These are phyloP conservation scores for Breviolum minutum DNA, from an alignment of 73 alveolate genomes.

Conservation along the genomic window DNA sequence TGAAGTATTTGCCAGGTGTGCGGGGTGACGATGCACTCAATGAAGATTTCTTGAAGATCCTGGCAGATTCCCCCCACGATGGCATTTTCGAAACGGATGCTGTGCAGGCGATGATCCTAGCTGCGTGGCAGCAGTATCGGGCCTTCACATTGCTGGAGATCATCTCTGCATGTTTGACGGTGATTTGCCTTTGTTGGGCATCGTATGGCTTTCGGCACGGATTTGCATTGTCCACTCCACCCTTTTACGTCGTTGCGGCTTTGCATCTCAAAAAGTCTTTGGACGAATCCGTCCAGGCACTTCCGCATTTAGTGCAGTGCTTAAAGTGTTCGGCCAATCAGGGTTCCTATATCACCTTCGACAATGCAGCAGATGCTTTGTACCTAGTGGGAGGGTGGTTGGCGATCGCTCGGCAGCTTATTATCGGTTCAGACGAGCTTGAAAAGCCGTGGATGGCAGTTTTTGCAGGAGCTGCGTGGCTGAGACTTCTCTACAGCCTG, in stretches of 20 bases:
- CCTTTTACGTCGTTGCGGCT: background rate
- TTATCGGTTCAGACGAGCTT: background rate
- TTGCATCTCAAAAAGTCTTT: background rate
- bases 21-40: background rate
- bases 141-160: background rate
- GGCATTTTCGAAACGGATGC: background rate
- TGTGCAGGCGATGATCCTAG: background rate
- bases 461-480: background rate
- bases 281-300: background rate
- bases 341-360: background rate
- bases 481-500: background rate
- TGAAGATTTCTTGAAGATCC: background rate
- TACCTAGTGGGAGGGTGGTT: background rate
- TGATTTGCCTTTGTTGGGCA: background rate
- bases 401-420: background rate
- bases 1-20: background rate
- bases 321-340: background rate
- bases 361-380: background rate
- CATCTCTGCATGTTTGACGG: background rate
- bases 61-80: background rate
- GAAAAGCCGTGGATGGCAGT: background rate
- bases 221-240: too few relatives aligned
- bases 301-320: background rate
- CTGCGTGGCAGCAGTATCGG: background rate
- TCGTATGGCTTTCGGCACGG: background rate